Base-by-base conservation (phyloP, 768 basidiomycete species). In the Suillus hirtellus region DNA sequence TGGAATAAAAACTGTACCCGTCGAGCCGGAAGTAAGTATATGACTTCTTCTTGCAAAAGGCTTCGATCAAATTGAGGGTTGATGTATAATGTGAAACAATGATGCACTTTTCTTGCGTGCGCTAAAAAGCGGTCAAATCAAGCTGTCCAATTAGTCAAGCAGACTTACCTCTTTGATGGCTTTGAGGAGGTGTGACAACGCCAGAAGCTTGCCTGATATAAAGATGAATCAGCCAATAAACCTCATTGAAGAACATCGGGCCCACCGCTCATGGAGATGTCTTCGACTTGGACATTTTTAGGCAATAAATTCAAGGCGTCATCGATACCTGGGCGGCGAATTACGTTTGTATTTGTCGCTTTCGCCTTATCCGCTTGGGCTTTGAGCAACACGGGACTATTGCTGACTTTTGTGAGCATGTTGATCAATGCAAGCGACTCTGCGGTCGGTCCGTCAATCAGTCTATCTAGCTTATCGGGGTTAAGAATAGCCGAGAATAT, bases 51-150 rank as follows among this genome's bases (percentile, higher is more conserved):
- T 87, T 85, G 78, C 95, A 96, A 67, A 88, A 91, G 3, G 86
- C 86, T 77, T 98, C 94, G 37, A 99, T 79, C 62, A 99, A 86
- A 70, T 98, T 92, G 60, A 99, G 86, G 1, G 96, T 97, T 5
- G 91, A 89, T 0, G 96, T 99, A 70, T 92, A 99, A 72, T 99
- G 96, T n/a, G 95, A 98, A 40, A 96, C 93, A 47, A 99, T 77
- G 40, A 98, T 90, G 69, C 94, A 91, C 84, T 99, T 99, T 77
- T 99, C 96, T 46, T 91, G 88, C 0, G 93, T 95, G 42, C 80
- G 78, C 88, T 93, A 56, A 59, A 63, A 34, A 15, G 50, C 24
- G 21, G 9, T 68, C 47, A 66, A 60, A 52, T 59, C 34, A 40
- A 19, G 15, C 11, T 24, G n/a, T n/a, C 42, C 4, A 8, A 42